Evolutionary conservation across 768 basidiomycete species (phyloP).

Genomic region (Boletellus sp.): DNA sequence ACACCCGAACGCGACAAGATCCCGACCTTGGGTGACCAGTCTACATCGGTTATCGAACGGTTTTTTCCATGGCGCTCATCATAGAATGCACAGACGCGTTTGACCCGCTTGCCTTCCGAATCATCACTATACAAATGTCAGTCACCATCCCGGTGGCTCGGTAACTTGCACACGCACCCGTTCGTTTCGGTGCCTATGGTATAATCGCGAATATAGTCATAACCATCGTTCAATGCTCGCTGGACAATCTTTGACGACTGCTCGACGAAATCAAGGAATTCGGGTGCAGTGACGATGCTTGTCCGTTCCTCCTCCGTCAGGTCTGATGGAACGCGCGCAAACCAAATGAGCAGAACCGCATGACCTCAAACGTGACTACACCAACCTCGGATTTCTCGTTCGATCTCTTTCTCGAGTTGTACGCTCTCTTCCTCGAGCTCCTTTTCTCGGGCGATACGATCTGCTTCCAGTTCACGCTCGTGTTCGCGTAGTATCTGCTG

Average conservation of each 20-base stretch:
- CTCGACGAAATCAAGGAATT: conserved; percentile 92
- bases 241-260: conserved; percentile 94
- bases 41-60: conserved; percentile 91
- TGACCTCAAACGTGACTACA: not conserved
- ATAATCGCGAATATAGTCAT: conserved; percentile 97
- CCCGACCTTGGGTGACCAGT: conserved; percentile 94
- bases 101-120: conserved; percentile 84
- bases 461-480: conserved; percentile 69
- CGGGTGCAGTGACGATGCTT: conserved; percentile 80
- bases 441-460: conserved; percentile 64
- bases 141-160: conserved; percentile 5
- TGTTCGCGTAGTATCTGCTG: conserved; percentile 56
- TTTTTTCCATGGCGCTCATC: conserved; percentile 92
- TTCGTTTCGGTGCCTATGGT: conserved; percentile 84
- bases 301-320: conserved; percentile 82
- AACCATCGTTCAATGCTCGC: conserved; percentile 89
- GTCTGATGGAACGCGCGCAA: conserved; percentile 42
- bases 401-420: conserved; percentile 81
- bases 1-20: not conserved
- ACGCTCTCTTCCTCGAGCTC: conserved; percentile 81
- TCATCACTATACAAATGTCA: conserved; percentile 59
- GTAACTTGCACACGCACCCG: conserved; percentile 49
- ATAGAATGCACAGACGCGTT: conserved; percentile 90
- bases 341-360: conserved; percentile 2
- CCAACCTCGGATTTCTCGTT: conserved; percentile 80